Evolutionary conservation across 768 basidiomycete genomes (phyloP), one percentile per base, ranked within the genome.

Genomic region (Cantharellus cinnabarinus): DNA sequence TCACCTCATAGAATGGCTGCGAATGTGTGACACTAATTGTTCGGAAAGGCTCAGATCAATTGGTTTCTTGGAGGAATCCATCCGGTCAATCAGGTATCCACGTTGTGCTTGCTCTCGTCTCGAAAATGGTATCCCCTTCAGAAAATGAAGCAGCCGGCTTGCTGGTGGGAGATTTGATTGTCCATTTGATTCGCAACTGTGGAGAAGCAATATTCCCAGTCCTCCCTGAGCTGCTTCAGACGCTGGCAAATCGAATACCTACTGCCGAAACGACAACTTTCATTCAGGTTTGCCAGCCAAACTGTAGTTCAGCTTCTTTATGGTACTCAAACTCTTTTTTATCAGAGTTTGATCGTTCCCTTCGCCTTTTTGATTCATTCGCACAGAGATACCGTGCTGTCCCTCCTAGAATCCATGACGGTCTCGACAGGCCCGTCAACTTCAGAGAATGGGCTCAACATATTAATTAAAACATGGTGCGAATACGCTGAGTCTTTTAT

Each of bases 401-500:
- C 76, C 7, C 75, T 95, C 38, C 74, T 98, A 29, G 88, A 93
- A 64, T 72, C 77, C 5, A 81, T 79, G 62, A 72, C 70, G 7
- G 73, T 82, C 2, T 39, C 60, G 72, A 29, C 20, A 29, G 20
- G 20, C 20, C 20, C 20, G 20, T 29, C 20, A 29, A 29, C 20
- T 78, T 51, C 76, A 29, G 76, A 79, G 38, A 75, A 77, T 0
- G 88, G 79, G 0, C 76, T 97, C n/a, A 82, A 91, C 61, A 77
- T 97, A 53, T 74, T 99, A n/a, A 76, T 98, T 37, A 79, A 83
- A 59, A 82, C 86, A 0, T 97, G 93, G 94, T 88, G 86, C 66
- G 94, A 99, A 68, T 93, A 91, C 65, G 83, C 84, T 7, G 86
- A 89, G 69, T 89, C 84, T 3, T 87, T 98, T 76, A 89, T 90